phyloP scores from a whole-genome alignment of 177 flowering plant genomes.

The Vitis hybrid region DNA sequence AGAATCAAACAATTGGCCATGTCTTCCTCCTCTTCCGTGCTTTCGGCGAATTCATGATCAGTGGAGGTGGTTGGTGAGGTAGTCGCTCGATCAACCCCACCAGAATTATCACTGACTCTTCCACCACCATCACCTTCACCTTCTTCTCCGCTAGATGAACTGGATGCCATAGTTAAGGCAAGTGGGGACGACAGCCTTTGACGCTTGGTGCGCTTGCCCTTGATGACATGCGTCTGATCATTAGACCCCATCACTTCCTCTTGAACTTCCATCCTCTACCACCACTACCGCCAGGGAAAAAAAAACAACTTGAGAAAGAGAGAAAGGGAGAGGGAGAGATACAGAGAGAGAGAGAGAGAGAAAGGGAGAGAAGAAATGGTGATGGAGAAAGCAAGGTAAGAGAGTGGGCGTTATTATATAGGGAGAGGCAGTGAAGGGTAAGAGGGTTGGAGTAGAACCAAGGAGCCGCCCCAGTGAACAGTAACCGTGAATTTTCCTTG shows the following conservation, averaged over 20 bases:
- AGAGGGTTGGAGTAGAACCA: neutral
- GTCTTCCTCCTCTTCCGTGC: slow-evolving; percentile 33
- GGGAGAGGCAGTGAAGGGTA: neutral
- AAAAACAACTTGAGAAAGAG: neutral
- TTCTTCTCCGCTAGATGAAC: slow-evolving; percentile 4
- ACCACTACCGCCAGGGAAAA: no score
- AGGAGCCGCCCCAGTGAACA: slow-evolving; percentile 10
- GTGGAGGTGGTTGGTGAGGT: slow-evolving; percentile 1
- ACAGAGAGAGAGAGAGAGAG: neutral
- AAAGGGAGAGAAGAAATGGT: neutral
- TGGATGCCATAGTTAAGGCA: neutral
- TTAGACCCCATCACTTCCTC: slow-evolving; percentile 12
- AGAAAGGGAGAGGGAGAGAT: neutral
- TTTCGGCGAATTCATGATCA: neutral
- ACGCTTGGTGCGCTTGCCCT: slow-evolving; percentile 41
- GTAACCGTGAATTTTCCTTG: slow-evolving; percentile 19
- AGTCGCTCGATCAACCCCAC: neutral
- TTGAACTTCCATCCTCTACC: slow-evolving; percentile 12
- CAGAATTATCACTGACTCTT: neutral
- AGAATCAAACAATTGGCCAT: slow-evolving; percentile 45
- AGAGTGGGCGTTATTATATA: slow-evolving; percentile 7
- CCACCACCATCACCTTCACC: neutral
- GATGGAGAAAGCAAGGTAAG: neutral
- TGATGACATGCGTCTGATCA: slow-evolving; percentile 16
- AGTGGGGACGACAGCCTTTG: slow-evolving; percentile 21